These are phyloP conservation scores for Zygotorulaspora sp. DNA, from an alignment of 805 yeast species.

Conservation along the genomic window DNA sequence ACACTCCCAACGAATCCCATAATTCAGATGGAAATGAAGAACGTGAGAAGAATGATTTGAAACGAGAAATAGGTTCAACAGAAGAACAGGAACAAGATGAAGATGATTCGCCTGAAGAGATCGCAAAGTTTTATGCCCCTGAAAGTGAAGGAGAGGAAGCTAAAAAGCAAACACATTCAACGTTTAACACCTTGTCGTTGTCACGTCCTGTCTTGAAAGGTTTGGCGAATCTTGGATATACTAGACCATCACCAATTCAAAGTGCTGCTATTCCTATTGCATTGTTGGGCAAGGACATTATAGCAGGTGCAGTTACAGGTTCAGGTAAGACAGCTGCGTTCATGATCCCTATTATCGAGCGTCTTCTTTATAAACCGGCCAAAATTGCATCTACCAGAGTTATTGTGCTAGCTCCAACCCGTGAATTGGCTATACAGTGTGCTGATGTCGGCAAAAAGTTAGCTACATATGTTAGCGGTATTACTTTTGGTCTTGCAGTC, in stretches of 20 bases:
- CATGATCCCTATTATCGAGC: slow-evolving; percentile 91
- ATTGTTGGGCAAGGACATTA: slow-evolving; percentile 87
- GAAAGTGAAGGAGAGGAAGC: slow-evolving; percentile 50
- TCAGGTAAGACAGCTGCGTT: slow-evolving; percentile 99
- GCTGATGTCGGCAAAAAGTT: slow-evolving; percentile 87
- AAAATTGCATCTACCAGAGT: slow-evolving; percentile 87
- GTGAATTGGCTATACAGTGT: slow-evolving; percentile 97
- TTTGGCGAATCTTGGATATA: slow-evolving; percentile 70
- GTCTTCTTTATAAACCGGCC: slow-evolving; percentile 83
- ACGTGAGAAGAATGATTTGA: slow-evolving; percentile 23
- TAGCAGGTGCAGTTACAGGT: slow-evolving; percentile 99
- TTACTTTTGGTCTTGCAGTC: slow-evolving; percentile 91
- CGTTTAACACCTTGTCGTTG: slow-evolving; percentile 71
- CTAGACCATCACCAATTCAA: slow-evolving; percentile 92
- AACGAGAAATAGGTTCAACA: slow-evolving; percentile 15
- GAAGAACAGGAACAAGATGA: slow-evolving; percentile 26
- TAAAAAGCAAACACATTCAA: slow-evolving; percentile 48
- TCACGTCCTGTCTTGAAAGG: slow-evolving; percentile 91
- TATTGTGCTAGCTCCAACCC: slow-evolving; percentile 87
- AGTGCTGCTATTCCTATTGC: slow-evolving; percentile 92
- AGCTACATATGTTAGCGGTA: slow-evolving; percentile 66
- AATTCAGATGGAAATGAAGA: slow-evolving; percentile 32
- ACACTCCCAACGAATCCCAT: slow-evolving; percentile 31
- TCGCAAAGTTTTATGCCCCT: slow-evolving; percentile 70
- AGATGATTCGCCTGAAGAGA: slow-evolving; percentile 62